These are phyloP conservation scores for Aquilaria yunnanensis DNA, from an alignment of 345 rosid genomes.

Conservation along the genomic window DNA sequence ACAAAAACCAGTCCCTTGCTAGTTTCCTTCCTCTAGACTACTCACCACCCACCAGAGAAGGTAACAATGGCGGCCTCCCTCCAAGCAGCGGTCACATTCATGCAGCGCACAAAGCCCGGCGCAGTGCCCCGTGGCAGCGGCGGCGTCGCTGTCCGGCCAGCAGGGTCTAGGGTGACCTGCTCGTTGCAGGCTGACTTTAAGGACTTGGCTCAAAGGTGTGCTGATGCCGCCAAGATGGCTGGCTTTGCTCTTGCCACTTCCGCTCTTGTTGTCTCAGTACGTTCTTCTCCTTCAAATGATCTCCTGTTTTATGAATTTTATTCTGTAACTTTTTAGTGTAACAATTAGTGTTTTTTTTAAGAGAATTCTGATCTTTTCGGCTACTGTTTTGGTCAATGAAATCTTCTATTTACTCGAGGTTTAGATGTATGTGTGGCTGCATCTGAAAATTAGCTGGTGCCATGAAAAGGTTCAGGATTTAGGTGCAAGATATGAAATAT, in stretches of 20 bases:
- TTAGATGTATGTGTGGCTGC: too few species aligned
- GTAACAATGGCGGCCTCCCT: conserved; percentile 77
- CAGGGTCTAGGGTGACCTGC: conserved; percentile 60
- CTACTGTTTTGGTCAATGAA: too few species aligned
- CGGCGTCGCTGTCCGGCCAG: conserved; percentile 42
- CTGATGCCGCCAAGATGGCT: conserved; percentile 70
- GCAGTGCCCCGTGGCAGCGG: conserved; percentile 30
- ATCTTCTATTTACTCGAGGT: too few species aligned
- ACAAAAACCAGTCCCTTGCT: not conserved
- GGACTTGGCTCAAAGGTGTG: conserved; percentile 64
- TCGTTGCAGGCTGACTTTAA: conserved; percentile 61
- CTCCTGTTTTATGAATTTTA: too few species aligned
- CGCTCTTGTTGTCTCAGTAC: conserved; percentile 91
- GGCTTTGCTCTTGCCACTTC: conserved; percentile 94
- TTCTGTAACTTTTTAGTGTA: too few species aligned
- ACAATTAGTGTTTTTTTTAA: too few species aligned
- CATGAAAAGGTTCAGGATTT: too few species aligned
- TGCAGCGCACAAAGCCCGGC: conserved; percentile 68
- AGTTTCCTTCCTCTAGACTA: not conserved
- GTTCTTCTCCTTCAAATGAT: not conserved
- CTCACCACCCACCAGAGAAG: not conserved
- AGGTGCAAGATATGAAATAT: too few species aligned
- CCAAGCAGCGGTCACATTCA: conserved; percentile 81
- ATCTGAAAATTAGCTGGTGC: too few species aligned
- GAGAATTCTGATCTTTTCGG: too few species aligned